These are phyloP conservation scores for Cicer pinnatifidum DNA, from an alignment of 306 rosid genomes.

Conservation along the genomic window DNA sequence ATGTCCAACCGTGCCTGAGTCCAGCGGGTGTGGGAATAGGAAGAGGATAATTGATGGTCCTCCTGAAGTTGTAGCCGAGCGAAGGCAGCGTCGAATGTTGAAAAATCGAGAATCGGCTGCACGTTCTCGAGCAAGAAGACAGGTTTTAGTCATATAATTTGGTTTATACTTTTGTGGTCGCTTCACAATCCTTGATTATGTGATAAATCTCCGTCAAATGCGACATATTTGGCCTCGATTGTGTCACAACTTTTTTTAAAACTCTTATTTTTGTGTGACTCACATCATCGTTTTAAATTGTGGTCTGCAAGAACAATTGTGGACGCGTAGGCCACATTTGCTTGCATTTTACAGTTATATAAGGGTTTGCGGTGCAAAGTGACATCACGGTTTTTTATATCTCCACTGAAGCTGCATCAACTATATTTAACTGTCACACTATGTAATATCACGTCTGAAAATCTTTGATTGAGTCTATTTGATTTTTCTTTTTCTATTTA, in stretches of 20 bases:
- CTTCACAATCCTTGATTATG: background rate
- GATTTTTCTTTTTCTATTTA: background rate
- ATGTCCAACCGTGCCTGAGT: conserved; percentile 40
- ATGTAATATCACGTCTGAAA: background rate
- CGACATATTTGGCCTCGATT: background rate
- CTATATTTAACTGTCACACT: background rate
- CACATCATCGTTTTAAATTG: background rate
- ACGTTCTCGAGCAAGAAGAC: conserved; percentile 78
- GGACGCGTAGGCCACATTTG: too few relatives aligned
- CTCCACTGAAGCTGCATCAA: background rate
- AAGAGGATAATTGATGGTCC: conserved; percentile 62
- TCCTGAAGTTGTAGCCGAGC: conserved; percentile 62
- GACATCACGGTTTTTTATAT: background rate
- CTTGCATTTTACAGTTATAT: too few relatives aligned
- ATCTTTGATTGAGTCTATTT: background rate
- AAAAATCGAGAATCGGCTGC: conserved; percentile 88
- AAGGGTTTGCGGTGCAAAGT: background rate
- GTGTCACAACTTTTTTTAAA: background rate
- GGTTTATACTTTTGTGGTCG: background rate
- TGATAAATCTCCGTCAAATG: background rate
- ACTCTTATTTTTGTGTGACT: background rate
- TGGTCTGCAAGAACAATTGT: too few relatives aligned
- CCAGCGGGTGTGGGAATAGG: conserved; percentile 46
- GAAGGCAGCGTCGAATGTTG: conserved; percentile 82
- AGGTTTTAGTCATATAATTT: conserved; percentile 50